Evolutionary conservation across 495 filamentous ascomycete genomes (phyloP), one percentile per base, ranked within the genome.

Genomic region (Apiosordaria backusii): DNA sequence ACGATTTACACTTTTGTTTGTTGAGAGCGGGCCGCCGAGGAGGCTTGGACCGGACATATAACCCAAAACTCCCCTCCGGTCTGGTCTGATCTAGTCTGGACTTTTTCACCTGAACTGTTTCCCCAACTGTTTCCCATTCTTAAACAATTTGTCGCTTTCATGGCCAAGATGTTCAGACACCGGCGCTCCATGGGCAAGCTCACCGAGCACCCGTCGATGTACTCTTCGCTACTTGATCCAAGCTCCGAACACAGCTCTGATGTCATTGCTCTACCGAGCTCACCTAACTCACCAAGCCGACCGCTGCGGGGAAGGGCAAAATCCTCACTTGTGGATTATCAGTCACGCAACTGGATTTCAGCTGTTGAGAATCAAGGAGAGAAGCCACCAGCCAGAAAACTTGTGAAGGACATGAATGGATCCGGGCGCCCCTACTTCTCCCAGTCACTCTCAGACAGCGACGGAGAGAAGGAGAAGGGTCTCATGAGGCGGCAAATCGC

Each of bases 141-240:
- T 25, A 6, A n/a, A 18, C 23, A 50, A 35, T 19, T 45, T 63
- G 19, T 45, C 26, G 35, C 10, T 50, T 24, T 9, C 54, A 74
- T 74, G 72, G 62, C 72, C 27, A 69, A 64, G 27, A 57, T 72
- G 50, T 72, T 74, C 62, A 61, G 57, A 59, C 61, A 66, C 50
- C 62, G 53, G 4, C 55, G 57, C 15, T 50, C 69, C 50, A 24
- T 50, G 24, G 10, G 60, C 21, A 35, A 29, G 10, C 59, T 50
- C 25, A 54, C 53, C 21, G 67, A 73, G 29, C 62, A 66, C 26
- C 25, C 66, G 25, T 70, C 67, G 19, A 66, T 64, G 1, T 75
- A 72, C 66, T 67, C 63, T n/a, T 74, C 75, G n/a, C 68, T 77
- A 29, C 63, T 77, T 18, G 69, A 70, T 35, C 67, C 68, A n/a